Conservation (phyloP, 768 basidiomycete species). For the Cantharellus cinnabarinus region DNA sequence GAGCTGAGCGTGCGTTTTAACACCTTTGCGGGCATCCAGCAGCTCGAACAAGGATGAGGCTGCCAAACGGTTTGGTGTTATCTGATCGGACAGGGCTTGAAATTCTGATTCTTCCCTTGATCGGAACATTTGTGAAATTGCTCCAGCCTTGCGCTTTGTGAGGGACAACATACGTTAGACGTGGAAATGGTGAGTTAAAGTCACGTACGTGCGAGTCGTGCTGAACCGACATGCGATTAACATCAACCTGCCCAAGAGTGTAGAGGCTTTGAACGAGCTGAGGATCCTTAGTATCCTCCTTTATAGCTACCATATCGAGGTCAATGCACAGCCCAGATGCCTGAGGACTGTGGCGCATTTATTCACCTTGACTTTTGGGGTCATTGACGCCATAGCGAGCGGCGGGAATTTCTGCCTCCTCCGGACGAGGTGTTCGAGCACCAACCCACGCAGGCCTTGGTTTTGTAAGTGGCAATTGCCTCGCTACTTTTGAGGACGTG, state of each 20-base stretch:
- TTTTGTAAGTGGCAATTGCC: slow-evolving; percentile 29
- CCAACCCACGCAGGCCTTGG: slow-evolving; percentile 29
- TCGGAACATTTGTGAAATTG: slow-evolving; percentile 27
- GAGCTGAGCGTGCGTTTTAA: slow-evolving; percentile 23
- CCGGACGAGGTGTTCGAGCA: slow-evolving; percentile 17
- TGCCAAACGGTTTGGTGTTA: slow-evolving; percentile 32
- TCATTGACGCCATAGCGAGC: slow-evolving; percentile 24
- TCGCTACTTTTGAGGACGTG: slow-evolving; percentile 36
- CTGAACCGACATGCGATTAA: slow-evolving; percentile 13
- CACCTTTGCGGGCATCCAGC: slow-evolving; percentile 40
- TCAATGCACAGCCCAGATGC: slow-evolving; percentile 1
- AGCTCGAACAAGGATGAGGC: slow-evolving; percentile 33
- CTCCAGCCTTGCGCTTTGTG: background rate
- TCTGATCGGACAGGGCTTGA: slow-evolving; percentile 25
- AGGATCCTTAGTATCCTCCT: slow-evolving; percentile 47
- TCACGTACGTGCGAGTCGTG: slow-evolving; percentile 25
- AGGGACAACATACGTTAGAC: background rate
- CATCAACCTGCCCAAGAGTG: slow-evolving; percentile 44
- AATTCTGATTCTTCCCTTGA: slow-evolving; percentile 35
- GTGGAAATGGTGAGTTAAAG: slow-evolving; percentile 19
- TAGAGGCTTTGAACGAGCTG: slow-evolving; percentile 46
- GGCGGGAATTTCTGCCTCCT: slow-evolving; percentile 9
- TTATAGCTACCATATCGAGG: slow-evolving; percentile 26
- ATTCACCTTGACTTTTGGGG: slow-evolving; percentile 28
- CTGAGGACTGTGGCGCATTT: background rate